Evolutionary conservation across 169 alveolate species (phyloP).

Genomic region (Eimeria maxima): DNA sequence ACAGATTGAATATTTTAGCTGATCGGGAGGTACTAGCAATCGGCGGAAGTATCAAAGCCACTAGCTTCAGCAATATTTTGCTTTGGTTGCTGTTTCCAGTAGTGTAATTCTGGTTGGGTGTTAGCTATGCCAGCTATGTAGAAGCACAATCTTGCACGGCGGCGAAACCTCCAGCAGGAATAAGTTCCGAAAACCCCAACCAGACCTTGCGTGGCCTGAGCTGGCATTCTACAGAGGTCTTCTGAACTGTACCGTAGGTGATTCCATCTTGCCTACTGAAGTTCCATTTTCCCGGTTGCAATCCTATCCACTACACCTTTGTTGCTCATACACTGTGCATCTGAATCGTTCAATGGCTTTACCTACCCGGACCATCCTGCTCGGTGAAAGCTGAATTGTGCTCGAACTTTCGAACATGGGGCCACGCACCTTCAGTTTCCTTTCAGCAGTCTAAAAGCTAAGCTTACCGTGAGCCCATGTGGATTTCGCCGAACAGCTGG

Average conservation of each 20-base stretch:
- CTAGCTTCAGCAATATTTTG: not conserved
- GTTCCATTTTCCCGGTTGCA: not conserved
- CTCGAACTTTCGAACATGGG: not conserved
- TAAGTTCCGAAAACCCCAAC: not conserved
- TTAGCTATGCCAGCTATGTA: not conserved
- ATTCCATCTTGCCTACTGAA: not conserved
- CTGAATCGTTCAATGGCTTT: not conserved
- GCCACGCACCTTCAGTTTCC: not conserved
- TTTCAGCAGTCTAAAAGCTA: not conserved
- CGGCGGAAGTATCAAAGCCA: not conserved
- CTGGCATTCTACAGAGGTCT: not conserved
- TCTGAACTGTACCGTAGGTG: not conserved
- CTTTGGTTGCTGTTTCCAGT: not conserved
- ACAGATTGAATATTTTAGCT: not conserved
- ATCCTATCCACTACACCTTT: not conserved
- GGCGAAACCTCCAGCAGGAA: not conserved
- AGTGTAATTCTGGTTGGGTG: not conserved
- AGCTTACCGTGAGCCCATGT: not conserved
- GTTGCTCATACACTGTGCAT: not conserved
- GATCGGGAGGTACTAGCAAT: not conserved
- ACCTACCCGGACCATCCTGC: not conserved
- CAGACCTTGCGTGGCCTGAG: not conserved
- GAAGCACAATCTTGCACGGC: not conserved
- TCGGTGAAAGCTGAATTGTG: not conserved
- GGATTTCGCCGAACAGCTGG: not conserved